Base-by-base conservation (phyloP, 139 green algal species). In the Haematococcus sp. region DNA sequence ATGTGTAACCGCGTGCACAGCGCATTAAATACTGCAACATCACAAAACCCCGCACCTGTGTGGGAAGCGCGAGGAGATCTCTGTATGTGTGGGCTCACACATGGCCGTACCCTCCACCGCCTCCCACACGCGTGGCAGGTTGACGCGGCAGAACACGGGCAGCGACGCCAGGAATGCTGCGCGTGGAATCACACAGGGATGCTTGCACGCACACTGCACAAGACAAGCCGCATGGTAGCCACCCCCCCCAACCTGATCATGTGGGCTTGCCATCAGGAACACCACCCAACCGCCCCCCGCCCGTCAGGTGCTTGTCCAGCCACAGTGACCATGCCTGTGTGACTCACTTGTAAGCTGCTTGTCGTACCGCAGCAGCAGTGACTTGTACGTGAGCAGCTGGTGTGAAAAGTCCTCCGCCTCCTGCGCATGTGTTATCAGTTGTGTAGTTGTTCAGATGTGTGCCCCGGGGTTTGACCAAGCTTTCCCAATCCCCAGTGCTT, bases 81-180 rank as follows among this genome's bases (percentile, higher is more conserved):
- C 73, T 33, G 74, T 43, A 7, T 56, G 31, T 43, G 75, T 34
- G 23, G 73, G 74, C 69, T 78, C 79, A 58, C 70, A 75, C 69
- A 84, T 70, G 3, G 49, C 63, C 3, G 66, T 72, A 19, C 74
- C 70, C 33, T 73, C 69, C 70, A 80, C 68, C 1, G 59, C 49
- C 49, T 81, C 76, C 70, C 81, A 86, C 69, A 83, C 81, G 32
- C 81, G 81, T 4, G 81, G 81, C 32, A 86, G 81, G 68, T 81
- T 81, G 61, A 28, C 43, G 9, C 75, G 59, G 40, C 75, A 16
- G 4, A 79, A 40, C 35, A 56, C 49, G 2, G 76, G 40, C 23
- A 83, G 44, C 2, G 3, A 27, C 2, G 54, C 27, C 19, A 82
- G 56, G 68, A 83, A 83, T 1, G 44, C 81, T 86, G 70, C 0